A percentile compares a stretch with the other conserved stretches of the same genome.
These are phyloP conservation scores for Calonectria multiphialidica DNA, from an alignment of 2,329 filamentous ascomycete species.

Conservation along the genomic window DNA sequence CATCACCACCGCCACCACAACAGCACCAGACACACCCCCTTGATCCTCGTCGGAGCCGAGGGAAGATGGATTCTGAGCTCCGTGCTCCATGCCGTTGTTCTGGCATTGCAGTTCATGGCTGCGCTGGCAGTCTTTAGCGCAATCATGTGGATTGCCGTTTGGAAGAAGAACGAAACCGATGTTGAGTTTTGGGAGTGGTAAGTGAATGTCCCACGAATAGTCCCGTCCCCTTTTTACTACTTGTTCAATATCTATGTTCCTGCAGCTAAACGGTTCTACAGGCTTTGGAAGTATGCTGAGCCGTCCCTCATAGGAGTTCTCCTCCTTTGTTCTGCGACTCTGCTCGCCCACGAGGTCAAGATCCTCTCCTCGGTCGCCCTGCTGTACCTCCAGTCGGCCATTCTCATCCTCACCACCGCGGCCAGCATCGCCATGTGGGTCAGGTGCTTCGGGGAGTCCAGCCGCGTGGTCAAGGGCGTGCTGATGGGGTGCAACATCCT, in stretches of 20 bases:
- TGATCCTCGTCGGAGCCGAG: slow-evolving; percentile 21
- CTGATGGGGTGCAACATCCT: slow-evolving; percentile 43
- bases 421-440: slow-evolving; percentile 37
- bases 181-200: slow-evolving; percentile 43
- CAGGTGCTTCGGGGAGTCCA: slow-evolving; percentile 37
- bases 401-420: slow-evolving; percentile 38
- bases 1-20: not conserved
- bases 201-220: not conserved
- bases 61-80: slow-evolving; percentile 31
- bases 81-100: slow-evolving; percentile 42
- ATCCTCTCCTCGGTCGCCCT: slow-evolving; percentile 42
- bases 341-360: slow-evolving; percentile 43
- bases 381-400: slow-evolving; percentile 43
- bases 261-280: slow-evolving; percentile 19
- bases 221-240: not conserved
- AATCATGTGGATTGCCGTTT: slow-evolving; percentile 43
- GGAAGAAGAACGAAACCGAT: slow-evolving; percentile 36
- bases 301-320: slow-evolving; percentile 32
- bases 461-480: slow-evolving; percentile 39
- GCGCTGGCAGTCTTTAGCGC: slow-evolving; percentile 42
- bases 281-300: slow-evolving; percentile 43
- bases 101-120: slow-evolving; percentile 42
- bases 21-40: not conserved
- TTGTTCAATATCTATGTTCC: not conserved
- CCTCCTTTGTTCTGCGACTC: slow-evolving; percentile 37